Base-by-base conservation (phyloP, 768 basidiomycete genomes). In the Auricularia heimuer region DNA sequence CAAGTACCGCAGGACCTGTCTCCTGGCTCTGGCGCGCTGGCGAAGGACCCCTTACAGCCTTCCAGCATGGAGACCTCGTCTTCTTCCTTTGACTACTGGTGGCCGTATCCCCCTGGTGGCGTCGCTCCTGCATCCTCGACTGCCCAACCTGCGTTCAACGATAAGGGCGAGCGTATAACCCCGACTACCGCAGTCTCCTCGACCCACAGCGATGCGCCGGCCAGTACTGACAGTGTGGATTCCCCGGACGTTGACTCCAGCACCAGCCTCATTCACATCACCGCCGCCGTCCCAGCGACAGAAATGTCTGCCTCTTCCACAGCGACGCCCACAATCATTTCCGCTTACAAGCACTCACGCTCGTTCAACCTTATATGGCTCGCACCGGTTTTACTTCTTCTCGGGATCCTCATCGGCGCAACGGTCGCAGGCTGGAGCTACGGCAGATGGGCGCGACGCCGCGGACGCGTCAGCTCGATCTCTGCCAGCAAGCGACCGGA, bases 41-140 rank as follows among this genome's bases (percentile, higher is more conserved):
- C 21, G 6, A 18, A 51, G 11, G 47, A 51, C 47, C 39, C 44
- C n/a, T 74, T 74, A 65, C 68, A 73, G n/a, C 39, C 69, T 3
- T 64, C 63, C n/a, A 69, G 61, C 69, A 64, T 62, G 62, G 56
- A n/a, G 37, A 56, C 65, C 12, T 68, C 65, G 3, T 62, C 75
- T 6, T 71, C 74, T 16, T 73, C 74, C 54, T 73, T 70, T 62
- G 72, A 76, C 65, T 73, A 76, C 65, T 76, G 73, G 79, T 79
- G 73, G 78, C 75, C 76, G 0, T 79, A 76, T 66, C 74, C 77
- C 33, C 69, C 75, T 16, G 70, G 66, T 4, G 74, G 69, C 44
- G 71, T 68, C 39, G 34, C 68, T 10, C 68, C 73, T 3, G 67
- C 67, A 4, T 36, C 64, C n/a, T 29, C 37, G 64, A 61, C 21